Evolutionary conservation across 305 asterid species (phyloP).

Genomic region (Fraxinus greggii): DNA sequence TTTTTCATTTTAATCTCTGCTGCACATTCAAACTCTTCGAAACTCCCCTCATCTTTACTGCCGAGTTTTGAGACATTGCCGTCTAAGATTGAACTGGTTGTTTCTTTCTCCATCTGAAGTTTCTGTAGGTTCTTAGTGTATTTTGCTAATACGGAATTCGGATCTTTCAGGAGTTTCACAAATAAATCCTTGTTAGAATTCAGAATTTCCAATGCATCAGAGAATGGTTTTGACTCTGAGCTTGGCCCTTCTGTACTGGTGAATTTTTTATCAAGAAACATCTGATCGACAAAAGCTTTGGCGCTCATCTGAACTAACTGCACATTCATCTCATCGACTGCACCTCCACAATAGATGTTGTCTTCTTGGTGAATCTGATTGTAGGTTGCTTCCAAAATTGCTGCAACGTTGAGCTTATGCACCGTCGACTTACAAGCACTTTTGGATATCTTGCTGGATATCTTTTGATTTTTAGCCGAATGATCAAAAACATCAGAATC

Average conservation of each 20-base stretch:
- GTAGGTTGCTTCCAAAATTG: constrained; percentile 40
- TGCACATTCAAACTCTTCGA: constrained; percentile 19
- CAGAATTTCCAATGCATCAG: constrained; percentile 56
- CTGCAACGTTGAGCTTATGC: constrained; percentile 39
- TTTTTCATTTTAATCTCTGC: constrained; percentile 19
- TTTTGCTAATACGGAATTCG: constrained; percentile 31
- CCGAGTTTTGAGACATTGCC: constrained; percentile 21
- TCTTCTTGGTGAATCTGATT: constrained; percentile 40
- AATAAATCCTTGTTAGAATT: constrained; percentile 42
- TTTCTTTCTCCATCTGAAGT: constrained; percentile 22
- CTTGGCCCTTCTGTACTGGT: constrained; percentile 17
- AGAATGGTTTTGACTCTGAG: constrained; percentile 44
- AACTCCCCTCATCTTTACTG: constrained; percentile 7
- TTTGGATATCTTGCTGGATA: constrained; percentile 29
- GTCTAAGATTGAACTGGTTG: constrained; percentile 20
- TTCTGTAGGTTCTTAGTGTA: constrained; percentile 23
- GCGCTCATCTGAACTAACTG: constrained; percentile 48
- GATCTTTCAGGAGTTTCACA: constrained; percentile 43
- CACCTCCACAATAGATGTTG: constrained; percentile 22
- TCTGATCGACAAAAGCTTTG: constrained; percentile 53
- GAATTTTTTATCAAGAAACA: constrained; percentile 39
- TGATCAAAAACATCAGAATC: constrained; percentile 34
- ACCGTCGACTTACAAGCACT: constrained; percentile 26
- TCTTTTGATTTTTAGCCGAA: constrained; percentile 28
- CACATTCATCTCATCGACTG: constrained; percentile 36